Evolutionary conservation across 768 basidiomycete species (phyloP).

Genomic region (Mycena latifolia): DNA sequence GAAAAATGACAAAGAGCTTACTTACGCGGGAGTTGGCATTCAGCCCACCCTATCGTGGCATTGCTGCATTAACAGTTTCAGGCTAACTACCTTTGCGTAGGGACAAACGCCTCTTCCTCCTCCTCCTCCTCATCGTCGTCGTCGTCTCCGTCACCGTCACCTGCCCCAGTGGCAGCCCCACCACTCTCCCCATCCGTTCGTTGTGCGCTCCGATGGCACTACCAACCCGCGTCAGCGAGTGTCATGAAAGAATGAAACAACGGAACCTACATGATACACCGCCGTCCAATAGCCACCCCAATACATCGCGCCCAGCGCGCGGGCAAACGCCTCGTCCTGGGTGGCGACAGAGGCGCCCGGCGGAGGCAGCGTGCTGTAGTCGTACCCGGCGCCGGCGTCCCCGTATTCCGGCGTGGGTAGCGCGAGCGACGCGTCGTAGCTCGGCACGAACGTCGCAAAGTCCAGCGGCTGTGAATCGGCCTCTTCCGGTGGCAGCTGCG

Average conservation of each 20-base stretch:
- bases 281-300: constrained; percentile 93
- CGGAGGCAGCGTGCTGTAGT: constrained; percentile 46
- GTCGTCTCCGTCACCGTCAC: constrained; percentile 41
- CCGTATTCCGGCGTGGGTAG: constrained; percentile 38
- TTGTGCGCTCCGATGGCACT: too few relatives aligned
- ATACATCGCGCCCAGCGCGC: constrained; percentile 84
- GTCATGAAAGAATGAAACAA: neutral
- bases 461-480: constrained; percentile 72
- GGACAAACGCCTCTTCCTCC: constrained; percentile 48
- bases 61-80: too few relatives aligned
- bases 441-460: constrained; percentile 78
- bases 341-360: constrained; percentile 57
- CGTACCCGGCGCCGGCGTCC: constrained; percentile 29
- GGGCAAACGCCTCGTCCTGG: constrained; percentile 82
- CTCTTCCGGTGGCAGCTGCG: constrained; percentile 42
- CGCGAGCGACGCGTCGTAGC: constrained; percentile 74
- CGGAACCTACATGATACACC: constrained; percentile 76
- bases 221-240: too few relatives aligned
- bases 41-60: too few relatives aligned
- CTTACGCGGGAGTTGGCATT: too few relatives aligned
- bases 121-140: constrained; percentile 46
- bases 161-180: constrained; percentile 10
- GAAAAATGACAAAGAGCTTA: too few relatives aligned
- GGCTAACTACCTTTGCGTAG: constrained; percentile 60
- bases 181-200: too few relatives aligned